Evolutionary conservation across 169 alveolate species (phyloP).

Genomic region (Plasmodium relictum): DNA sequence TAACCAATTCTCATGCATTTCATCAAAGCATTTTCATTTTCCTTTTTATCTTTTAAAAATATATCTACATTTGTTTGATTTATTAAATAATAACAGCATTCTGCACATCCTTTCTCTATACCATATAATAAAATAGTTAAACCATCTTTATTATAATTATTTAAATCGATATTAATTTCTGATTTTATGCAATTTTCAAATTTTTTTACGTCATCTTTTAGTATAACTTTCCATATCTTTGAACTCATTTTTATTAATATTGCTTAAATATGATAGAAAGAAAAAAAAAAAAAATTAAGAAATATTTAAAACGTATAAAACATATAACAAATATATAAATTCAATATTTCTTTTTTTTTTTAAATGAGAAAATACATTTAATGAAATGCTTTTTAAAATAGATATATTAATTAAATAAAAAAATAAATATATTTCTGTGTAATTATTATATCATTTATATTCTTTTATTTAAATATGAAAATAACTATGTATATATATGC

Average conservation of each 20-base stretch:
- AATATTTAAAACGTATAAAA: too few species aligned
- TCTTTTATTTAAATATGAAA: too few species aligned
- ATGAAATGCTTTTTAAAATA: too few species aligned
- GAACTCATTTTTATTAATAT: slow-evolving; percentile 31
- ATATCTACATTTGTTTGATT: slow-evolving; percentile 53
- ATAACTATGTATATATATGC: too few species aligned
- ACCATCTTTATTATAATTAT: slow-evolving; percentile 61
- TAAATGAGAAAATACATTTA: too few species aligned
- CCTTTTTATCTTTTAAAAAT: slow-evolving; percentile 69
- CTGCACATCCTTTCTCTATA: slow-evolving; percentile 54
- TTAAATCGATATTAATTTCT: slow-evolving; percentile 33
- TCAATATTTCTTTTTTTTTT: too few species aligned
- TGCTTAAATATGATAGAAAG: background rate
- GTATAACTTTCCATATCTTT: slow-evolving; percentile 47
- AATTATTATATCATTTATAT: too few species aligned
- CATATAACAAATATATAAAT: too few species aligned
- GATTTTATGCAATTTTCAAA: slow-evolving; percentile 35
- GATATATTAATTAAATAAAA: too few species aligned
- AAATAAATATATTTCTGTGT: too few species aligned
- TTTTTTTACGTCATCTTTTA: slow-evolving; percentile 68
- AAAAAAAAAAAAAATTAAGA: background rate
- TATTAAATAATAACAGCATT: slow-evolving; percentile 54
- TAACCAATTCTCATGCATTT: slow-evolving; percentile 64
- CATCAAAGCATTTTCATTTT: slow-evolving; percentile 73
- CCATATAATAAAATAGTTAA: slow-evolving; percentile 46